Evolutionary conservation across 805 yeast genomes (phyloP).

Genomic region (Candida vartiovaarae): DNA sequence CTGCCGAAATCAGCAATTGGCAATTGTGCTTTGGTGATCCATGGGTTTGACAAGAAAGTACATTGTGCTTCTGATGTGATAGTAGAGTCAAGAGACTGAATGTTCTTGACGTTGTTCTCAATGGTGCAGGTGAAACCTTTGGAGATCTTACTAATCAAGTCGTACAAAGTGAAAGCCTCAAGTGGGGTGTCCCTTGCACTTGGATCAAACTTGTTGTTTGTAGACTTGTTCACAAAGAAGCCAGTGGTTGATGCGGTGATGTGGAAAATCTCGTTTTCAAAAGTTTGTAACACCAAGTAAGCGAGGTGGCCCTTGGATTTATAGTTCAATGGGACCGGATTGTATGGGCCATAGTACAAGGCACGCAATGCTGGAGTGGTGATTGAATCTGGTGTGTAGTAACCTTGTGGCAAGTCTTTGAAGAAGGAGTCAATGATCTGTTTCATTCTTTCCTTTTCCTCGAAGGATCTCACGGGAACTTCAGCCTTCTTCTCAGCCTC

Average conservation of each 20-base stretch:
- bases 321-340: slow-evolving; percentile 68
- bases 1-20: slow-evolving; percentile 23
- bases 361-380: slow-evolving; percentile 42
- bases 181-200: slow-evolving; percentile 29
- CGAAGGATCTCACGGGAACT: slow-evolving; percentile 21
- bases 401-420: slow-evolving; percentile 18
- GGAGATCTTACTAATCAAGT: slow-evolving; percentile 58
- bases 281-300: slow-evolving; percentile 66
- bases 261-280: slow-evolving; percentile 74
- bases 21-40: slow-evolving; percentile 41
- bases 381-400: slow-evolving; percentile 8
- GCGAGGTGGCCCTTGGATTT: slow-evolving; percentile 70
- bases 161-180: slow-evolving; percentile 41
- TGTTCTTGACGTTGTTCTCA: slow-evolving; percentile 39
- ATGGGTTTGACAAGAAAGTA: slow-evolving; percentile 60
- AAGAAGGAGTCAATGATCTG: slow-evolving; percentile 17
- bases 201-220: slow-evolving; percentile 67
- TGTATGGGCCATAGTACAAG: slow-evolving; percentile 72
- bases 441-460: slow-evolving; percentile 15
- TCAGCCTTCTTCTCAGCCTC: slow-evolving; percentile 4
- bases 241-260: slow-evolving; percentile 78
- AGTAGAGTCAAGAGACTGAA: slow-evolving; percentile 41
- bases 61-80: slow-evolving; percentile 57
- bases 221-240: slow-evolving; percentile 66
- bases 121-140: slow-evolving; percentile 52